Evolutionary conservation across 1,284 basidiomycete species (phyloP).

Genomic region (Ustilago xerochloae): DNA sequence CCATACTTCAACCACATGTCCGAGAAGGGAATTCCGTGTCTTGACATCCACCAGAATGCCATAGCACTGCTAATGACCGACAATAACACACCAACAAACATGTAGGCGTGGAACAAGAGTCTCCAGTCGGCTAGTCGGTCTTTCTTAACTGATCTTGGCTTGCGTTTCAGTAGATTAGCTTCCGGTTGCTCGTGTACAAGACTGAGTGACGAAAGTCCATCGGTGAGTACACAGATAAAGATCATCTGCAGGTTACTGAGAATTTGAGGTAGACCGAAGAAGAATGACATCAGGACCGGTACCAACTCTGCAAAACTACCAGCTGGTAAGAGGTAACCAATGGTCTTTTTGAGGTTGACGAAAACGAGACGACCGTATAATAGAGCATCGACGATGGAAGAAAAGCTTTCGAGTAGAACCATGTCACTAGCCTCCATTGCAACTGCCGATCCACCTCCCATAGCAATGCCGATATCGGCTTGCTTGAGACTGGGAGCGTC

Average conservation of each 20-base stretch:
- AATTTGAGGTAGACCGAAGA: conserved; percentile 72
- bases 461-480: conserved; percentile 72
- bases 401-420: conserved; percentile 54
- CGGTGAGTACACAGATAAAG: conserved; percentile 71
- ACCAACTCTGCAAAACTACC: conserved; percentile 77
- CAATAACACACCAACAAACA: conserved; percentile 74
- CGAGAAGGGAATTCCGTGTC: conserved; percentile 15
- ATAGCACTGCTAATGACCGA: conserved; percentile 70
- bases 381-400: conserved; percentile 52
- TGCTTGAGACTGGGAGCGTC: conserved; percentile 73
- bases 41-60: conserved; percentile 71
- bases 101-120: conserved; percentile 76
- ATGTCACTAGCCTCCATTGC: conserved; percentile 60
- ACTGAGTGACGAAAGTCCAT: conserved; percentile 70
- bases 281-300: conserved; percentile 74
- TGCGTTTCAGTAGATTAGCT: conserved; percentile 70
- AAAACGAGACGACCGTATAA: conserved; percentile 74
- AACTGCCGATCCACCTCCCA: conserved; percentile 70
- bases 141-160: conserved; percentile 72
- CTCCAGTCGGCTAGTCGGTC: conserved; percentile 71
- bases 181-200: conserved; percentile 75
- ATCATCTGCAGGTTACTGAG: conserved; percentile 71
- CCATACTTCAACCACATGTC: conserved; percentile 73
- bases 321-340: conserved; percentile 62
- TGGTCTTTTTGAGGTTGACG: conserved; percentile 75